These are phyloP conservation scores for Aureobasidium sp. DNA, from an alignment of 2,329 filamentous ascomycete genomes.

Conservation along the genomic window DNA sequence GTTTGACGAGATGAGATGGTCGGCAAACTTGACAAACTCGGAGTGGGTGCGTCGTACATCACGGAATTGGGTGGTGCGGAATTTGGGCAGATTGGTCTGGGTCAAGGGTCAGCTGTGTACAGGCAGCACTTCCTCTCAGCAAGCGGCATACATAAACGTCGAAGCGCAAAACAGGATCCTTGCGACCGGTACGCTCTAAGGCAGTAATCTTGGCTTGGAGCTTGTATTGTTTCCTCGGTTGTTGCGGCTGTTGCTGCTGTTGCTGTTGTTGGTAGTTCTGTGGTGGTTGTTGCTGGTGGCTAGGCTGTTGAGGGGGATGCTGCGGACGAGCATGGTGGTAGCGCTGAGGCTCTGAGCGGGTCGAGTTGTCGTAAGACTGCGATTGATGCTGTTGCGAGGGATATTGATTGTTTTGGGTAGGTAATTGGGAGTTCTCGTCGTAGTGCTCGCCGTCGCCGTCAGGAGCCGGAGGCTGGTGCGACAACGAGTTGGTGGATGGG, in stretches of 20 bases:
- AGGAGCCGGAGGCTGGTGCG: constrained; percentile 8
- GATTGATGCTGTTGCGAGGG: neutral
- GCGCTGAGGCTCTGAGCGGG: constrained; percentile 8
- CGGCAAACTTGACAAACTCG: constrained; percentile 92
- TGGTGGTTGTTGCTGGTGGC: constrained; percentile 17
- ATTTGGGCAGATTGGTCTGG: constrained; percentile 97
- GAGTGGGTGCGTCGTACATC: constrained; percentile 93
- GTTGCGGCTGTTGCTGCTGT: constrained; percentile 24
- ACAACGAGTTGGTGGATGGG: constrained; percentile 24
- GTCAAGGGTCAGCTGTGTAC: neutral
- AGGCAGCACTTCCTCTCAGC: neutral
- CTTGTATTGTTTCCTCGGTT: constrained; percentile 42
- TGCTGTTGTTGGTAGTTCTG: constrained; percentile 25
- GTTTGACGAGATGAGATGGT: constrained; percentile 95
- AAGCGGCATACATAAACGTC: constrained; percentile 75
- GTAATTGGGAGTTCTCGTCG: constrained; percentile 12
- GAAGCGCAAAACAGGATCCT: constrained; percentile 89
- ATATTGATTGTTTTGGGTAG: neutral
- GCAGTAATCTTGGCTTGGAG: constrained; percentile 93
- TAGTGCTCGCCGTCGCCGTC: constrained; percentile 6
- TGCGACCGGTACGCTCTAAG: constrained; percentile 85
- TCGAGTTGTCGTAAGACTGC: neutral
- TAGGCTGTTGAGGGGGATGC: constrained; percentile 31
- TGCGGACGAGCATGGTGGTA: constrained; percentile 26
- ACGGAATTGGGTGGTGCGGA: constrained; percentile 95